Conservation (phyloP, 2,329 filamentous ascomycete species). For the Magnaporthiopsis incrustans region DNA sequence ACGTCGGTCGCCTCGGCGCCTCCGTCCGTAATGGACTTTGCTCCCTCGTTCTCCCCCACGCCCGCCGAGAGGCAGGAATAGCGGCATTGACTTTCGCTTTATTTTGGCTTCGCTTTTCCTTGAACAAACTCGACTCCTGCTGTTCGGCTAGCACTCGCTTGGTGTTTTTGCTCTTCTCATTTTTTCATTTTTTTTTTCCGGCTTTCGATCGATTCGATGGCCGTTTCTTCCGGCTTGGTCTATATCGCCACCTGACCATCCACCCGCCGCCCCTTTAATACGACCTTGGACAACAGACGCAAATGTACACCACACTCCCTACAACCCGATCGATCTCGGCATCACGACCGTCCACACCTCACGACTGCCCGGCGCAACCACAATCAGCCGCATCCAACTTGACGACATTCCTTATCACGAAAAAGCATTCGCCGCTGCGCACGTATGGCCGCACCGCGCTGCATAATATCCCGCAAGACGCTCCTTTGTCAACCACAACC, state of each 20-base stretch:
- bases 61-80: conserved; percentile 23
- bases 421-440: conserved; percentile 17
- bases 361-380: conserved; percentile 6
- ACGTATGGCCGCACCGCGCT: conserved; percentile 13
- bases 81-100: conserved; percentile 17
- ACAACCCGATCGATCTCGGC: neutral
- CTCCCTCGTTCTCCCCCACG: conserved; percentile 24
- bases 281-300: conserved; percentile 15
- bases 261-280: conserved; percentile 22
- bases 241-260: neutral
- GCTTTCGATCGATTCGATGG: conserved; percentile 11
- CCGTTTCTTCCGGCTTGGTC: conserved; percentile 1
- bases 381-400: conserved; percentile 4
- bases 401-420: conserved; percentile 28
- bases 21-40: conserved; percentile 1
- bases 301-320: conserved; percentile 12
- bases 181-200: neutral
- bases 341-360: conserved; percentile 1
- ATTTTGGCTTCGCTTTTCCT: conserved; percentile 14
- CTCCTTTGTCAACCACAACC: conserved; percentile 22
- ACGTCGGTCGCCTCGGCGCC: conserved; percentile 5
- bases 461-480: conserved; percentile 17
- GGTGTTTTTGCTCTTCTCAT: conserved; percentile 8
- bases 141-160: conserved; percentile 12
- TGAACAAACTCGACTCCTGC: conserved; percentile 20